phyloP scores from a whole-genome alignment of 495 filamentous ascomycete species.

The Elasticomyces elasticus region DNA sequence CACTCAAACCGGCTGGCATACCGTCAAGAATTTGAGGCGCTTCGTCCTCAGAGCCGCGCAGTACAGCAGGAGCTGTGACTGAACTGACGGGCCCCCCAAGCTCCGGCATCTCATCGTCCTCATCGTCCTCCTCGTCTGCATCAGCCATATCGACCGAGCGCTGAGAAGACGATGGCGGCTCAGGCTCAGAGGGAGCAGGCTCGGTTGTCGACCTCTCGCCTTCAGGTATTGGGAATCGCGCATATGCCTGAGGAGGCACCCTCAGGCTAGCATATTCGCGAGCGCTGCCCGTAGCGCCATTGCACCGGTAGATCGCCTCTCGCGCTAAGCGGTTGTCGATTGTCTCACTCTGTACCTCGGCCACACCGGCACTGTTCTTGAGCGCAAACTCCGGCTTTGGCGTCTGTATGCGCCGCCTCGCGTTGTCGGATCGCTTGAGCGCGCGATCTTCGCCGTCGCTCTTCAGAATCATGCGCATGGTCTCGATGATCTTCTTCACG shows the following conservation, averaged over 20 bases:
- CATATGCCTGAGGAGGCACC: background rate
- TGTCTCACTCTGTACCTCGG: conserved; percentile 42
- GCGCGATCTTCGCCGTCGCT: conserved; percentile 65
- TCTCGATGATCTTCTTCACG: conserved; percentile 70
- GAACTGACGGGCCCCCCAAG: background rate
- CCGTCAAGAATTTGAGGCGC: background rate
- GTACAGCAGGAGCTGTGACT: background rate
- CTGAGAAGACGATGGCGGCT: background rate
- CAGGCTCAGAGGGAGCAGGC: background rate
- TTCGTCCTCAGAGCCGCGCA: background rate
- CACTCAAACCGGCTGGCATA: background rate
- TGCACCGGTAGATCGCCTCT: conserved; percentile 79
- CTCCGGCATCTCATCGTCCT: background rate
- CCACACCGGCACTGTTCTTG: conserved; percentile 25
- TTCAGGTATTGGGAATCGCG: conserved; percentile 47
- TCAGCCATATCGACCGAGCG: conserved; percentile 15
- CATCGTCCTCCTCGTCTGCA: background rate
- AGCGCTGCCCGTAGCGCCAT: conserved; percentile 50
- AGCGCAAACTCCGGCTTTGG: conserved; percentile 8
- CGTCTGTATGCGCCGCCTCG: conserved; percentile 30
- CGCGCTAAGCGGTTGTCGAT: conserved; percentile 50
- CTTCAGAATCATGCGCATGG: conserved; percentile 68
- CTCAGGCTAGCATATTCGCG: conserved; percentile 55
- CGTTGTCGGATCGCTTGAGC: conserved; percentile 48
- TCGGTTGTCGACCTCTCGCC: conserved; percentile 31